phyloP scores from a whole-genome alignment of 2,329 filamentous ascomycete genomes.

The Madurella fahalii region DNA sequence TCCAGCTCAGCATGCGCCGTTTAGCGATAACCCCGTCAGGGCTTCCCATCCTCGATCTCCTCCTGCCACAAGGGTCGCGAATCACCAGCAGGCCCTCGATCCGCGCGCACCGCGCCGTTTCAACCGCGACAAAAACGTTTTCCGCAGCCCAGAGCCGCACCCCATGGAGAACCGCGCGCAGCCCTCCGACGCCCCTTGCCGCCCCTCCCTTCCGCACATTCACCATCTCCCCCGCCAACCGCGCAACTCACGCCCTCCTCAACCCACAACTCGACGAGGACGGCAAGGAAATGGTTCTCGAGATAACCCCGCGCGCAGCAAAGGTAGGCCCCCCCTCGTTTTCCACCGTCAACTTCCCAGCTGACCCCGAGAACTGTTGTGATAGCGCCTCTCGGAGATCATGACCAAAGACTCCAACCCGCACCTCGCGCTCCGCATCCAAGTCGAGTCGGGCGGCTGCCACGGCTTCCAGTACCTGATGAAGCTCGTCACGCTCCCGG shows the following conservation, averaged over 20 bases:
- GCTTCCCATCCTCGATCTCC: slow-evolving; percentile 38
- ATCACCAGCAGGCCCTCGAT: slow-evolving; percentile 1
- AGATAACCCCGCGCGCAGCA: slow-evolving; percentile 78
- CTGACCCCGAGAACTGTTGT: no score
- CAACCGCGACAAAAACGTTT: slow-evolving; percentile 2
- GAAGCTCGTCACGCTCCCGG: slow-evolving; percentile 66
- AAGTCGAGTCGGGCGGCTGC: slow-evolving; percentile 89
- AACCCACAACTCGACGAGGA: slow-evolving; percentile 80
- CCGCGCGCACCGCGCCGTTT: slow-evolving; percentile 14
- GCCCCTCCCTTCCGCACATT: slow-evolving; percentile 29
- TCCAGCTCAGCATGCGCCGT: slow-evolving; percentile 35
- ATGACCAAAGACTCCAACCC: slow-evolving; percentile 70
- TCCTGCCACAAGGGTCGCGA: slow-evolving; percentile 32
- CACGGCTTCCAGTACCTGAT: slow-evolving; percentile 98
- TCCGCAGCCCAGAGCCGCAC: neutral
- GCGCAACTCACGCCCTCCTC: slow-evolving; percentile 47
- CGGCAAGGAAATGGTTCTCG: slow-evolving; percentile 76
- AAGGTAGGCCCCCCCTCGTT: slow-evolving; percentile 51
- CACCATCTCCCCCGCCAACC: slow-evolving; percentile 33
- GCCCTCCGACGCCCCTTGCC: neutral
- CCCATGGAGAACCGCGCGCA: neutral
- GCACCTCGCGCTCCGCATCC: slow-evolving; percentile 80
- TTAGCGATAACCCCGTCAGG: neutral
- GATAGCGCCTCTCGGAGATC: slow-evolving; percentile 69
- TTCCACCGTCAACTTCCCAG: no score